Base-by-base conservation (phyloP, 202 grass and related monocot genomes). In the Setaria italica region DNA sequence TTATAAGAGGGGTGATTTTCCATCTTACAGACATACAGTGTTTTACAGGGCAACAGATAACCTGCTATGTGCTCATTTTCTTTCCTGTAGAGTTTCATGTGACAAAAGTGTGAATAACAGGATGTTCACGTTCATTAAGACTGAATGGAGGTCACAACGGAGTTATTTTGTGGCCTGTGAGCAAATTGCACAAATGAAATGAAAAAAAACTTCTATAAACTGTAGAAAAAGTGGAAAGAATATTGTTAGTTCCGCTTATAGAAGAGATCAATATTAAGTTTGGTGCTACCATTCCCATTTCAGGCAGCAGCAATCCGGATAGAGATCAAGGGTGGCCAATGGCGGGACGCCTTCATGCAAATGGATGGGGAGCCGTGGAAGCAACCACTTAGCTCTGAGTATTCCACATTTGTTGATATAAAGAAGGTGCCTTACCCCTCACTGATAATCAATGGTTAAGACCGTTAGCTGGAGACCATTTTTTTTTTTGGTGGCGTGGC, bases 291-390 rank as follows among this genome's bases (percentile, higher is more conserved):
- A 11, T 86, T 62, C 41, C 58, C 62, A 80, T 82, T 70, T 85
- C 87, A 96, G 97, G 97, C 93, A 86, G 82, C 90, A 25, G 93
- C 97, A 54, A 96, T 99, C 80, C 86, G 93, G 25, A 83, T 99
- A 55, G 97, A 99, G 77, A 99, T 99, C 81, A 96, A 92, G 94
- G 97, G 97, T 29, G 93, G 93, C 1, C 82, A 87, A 48, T 96
- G 93, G 93, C 90, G 68, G 54, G 92, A 91, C 39, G 93, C 91
- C 33, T 99, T 91, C 59, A 99, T 96, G 93, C 97, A 99, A 87
- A 99, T 96, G 97, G 97, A 99, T 15, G 93, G 97, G 50, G 97
- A 99, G 67, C 97, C 97, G 60, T 99, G 97, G 97, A 99, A 96
- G 66, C 97, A 99, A 88, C 90, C 93, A 78, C 83, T 96, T 79